These are phyloP conservation scores for Russula virescens DNA, from an alignment of 768 basidiomycete genomes.

Conservation along the genomic window DNA sequence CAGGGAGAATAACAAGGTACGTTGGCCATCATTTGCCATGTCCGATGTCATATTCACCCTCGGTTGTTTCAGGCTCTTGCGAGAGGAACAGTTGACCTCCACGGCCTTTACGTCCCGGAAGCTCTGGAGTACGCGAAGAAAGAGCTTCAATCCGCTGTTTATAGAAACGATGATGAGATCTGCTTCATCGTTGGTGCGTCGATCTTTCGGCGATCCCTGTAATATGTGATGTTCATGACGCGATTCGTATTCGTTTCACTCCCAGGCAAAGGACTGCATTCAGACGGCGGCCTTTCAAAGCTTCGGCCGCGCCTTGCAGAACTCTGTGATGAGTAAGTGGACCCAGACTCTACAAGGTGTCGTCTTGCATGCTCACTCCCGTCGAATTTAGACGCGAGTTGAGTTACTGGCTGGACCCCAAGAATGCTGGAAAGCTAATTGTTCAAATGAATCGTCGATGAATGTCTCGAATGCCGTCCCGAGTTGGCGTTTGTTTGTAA, in stretches of 20 bases:
- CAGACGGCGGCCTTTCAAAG: neutral
- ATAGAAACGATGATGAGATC: neutral
- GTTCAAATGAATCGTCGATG: neutral
- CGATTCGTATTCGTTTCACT: neutral
- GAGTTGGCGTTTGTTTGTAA: neutral
- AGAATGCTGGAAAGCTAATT: conserved; percentile 7
- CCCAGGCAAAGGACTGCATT: conserved; percentile 7
- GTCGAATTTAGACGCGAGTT: neutral
- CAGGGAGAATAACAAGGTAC: conserved; percentile 16
- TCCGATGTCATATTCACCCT: neutral
- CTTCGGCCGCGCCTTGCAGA: conserved; percentile 12
- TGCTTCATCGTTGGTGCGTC: conserved; percentile 15
- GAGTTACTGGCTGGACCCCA: neutral
- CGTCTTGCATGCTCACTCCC: neutral
- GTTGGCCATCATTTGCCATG: neutral
- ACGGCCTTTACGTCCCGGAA: conserved; percentile 9
- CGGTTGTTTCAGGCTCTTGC: neutral
- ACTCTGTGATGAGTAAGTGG: conserved; percentile 5
- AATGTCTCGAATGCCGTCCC: neutral
- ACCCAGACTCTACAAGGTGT: neutral
- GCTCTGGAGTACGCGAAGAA: conserved; percentile 7
- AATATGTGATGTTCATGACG: no score
- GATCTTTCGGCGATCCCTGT: neutral
- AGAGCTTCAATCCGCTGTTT: neutral
- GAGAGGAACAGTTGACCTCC: conserved; percentile 11